A percentile compares a stretch with the other conserved stretches of the same genome.
These are phyloP conservation scores for Chlorella sp. DNA, from an alignment of 139 green algal genomes.

Conservation along the genomic window DNA sequence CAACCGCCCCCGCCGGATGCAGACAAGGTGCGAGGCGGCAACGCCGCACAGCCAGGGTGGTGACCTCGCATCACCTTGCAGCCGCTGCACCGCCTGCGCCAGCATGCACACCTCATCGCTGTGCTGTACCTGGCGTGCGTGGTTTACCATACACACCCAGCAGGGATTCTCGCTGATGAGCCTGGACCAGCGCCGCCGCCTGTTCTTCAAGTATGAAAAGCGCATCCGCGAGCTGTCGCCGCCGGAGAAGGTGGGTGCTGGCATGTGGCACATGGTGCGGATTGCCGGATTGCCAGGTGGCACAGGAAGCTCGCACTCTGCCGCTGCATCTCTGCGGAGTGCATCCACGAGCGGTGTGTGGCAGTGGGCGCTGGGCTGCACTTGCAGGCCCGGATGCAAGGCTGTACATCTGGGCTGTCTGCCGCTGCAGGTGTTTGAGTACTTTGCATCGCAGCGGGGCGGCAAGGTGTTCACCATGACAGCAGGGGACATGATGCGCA, in stretches of 20 bases:
- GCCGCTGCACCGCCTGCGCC: not conserved
- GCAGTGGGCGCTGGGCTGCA: too few species aligned
- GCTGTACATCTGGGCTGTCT: too few species aligned
- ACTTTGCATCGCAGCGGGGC: constrained; percentile 64
- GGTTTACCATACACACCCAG: too few species aligned
- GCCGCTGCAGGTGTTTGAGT: constrained; percentile 69
- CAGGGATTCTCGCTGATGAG: constrained; percentile 44
- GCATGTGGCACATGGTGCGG: not conserved
- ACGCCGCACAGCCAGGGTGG: too few species aligned
- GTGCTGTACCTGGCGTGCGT: not conserved
- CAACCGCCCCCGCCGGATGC: not conserved
- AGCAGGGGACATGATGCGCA: constrained; percentile 60
- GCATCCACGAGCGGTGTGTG: too few species aligned
- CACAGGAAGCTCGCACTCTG: too few species aligned
- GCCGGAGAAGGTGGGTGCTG: constrained; percentile 66
- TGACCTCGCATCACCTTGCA: not conserved
- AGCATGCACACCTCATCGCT: too few species aligned
- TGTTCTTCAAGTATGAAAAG: constrained; percentile 86
- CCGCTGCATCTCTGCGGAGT: too few species aligned
- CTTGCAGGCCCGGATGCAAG: too few species aligned
- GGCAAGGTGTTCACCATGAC: constrained; percentile 47
- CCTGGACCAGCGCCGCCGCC: constrained; percentile 51
- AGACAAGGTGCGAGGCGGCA: not conserved
- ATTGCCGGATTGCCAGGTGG: too few species aligned
- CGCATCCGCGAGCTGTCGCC: constrained; percentile 74